Percentiles rank a stretch among this genome's conserved stretches.
These are phyloP conservation scores for Saccharomycopsis synnaedendra DNA, from an alignment of 805 yeast species.

Conservation along the genomic window DNA sequence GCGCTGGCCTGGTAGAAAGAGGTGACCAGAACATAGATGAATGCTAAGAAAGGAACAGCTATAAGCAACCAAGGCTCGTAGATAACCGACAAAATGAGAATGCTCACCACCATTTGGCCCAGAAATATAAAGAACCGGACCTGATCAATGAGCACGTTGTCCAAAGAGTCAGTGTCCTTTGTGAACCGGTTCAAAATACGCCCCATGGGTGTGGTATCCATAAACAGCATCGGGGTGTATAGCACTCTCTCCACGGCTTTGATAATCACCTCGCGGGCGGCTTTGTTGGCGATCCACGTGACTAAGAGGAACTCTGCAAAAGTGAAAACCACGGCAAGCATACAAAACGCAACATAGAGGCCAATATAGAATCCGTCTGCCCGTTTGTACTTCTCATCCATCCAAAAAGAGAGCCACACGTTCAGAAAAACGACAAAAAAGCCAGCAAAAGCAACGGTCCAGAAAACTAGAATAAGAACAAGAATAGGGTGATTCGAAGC, in stretches of 20 bases:
- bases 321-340: constrained; percentile 35
- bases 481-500: constrained; percentile 34
- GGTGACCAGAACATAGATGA: constrained; percentile 33
- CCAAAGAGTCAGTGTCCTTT: constrained; percentile 74
- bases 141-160: constrained; percentile 66
- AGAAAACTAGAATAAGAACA: constrained; percentile 22
- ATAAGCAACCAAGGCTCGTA: constrained; percentile 72
- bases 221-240: constrained; percentile 71
- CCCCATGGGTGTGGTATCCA: constrained; percentile 85
- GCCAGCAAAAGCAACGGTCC: constrained; percentile 25
- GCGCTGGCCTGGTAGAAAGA: constrained; percentile 59
- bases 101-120: constrained; percentile 43
- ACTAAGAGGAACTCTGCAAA: constrained; percentile 32
- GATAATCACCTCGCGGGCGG: constrained; percentile 51
- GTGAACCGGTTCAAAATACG: constrained; percentile 78
- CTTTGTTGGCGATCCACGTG: constrained; percentile 39
- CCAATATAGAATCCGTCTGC: constrained; percentile 56
- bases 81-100: constrained; percentile 52
- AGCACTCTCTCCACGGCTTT: constrained; percentile 48
- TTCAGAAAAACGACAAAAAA: constrained; percentile 50
- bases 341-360: constrained; percentile 41
- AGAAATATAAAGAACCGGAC: constrained; percentile 47
- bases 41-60: constrained; percentile 42
- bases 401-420: constrained; percentile 85
- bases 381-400: constrained; percentile 38